Conservation (phyloP, 495 filamentous ascomycete species). For the Hypoxylon cercidicola region DNA sequence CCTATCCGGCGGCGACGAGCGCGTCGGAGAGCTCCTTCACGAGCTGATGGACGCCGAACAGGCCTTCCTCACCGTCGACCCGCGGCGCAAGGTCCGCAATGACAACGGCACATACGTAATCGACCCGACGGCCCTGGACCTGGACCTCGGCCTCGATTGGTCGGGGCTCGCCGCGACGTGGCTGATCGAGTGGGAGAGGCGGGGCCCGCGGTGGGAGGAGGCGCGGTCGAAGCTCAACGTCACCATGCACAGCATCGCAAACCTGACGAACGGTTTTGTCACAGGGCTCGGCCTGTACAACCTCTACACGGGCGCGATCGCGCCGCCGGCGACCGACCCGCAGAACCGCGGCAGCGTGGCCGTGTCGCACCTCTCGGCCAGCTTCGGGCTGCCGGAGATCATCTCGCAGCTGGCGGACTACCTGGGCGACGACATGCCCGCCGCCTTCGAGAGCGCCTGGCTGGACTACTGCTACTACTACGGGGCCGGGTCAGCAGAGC, state of each 20-base stretch:
- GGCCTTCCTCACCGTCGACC: constrained; percentile 56
- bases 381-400: constrained; percentile 60
- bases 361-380: constrained; percentile 56
- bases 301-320: constrained; percentile 49
- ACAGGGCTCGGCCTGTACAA: constrained; percentile 58
- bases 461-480: constrained; percentile 60
- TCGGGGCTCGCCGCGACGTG: constrained; percentile 57
- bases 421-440: constrained; percentile 41
- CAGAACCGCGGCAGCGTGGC: constrained; percentile 52
- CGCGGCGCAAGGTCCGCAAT: constrained; percentile 58
- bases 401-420: constrained; percentile 53
- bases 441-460: constrained; percentile 53
- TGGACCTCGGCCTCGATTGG: constrained; percentile 62
- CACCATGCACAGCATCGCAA: constrained; percentile 54
- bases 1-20: constrained; percentile 58
- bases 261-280: constrained; percentile 59
- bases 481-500: constrained; percentile 49
- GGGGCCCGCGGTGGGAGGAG: constrained; percentile 55
- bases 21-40: constrained; percentile 55
- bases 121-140: constrained; percentile 54
- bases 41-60: constrained; percentile 54
- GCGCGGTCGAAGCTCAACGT: constrained; percentile 49
- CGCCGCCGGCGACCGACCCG: constrained; percentile 54
- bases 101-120: constrained; percentile 51
- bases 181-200: constrained; percentile 61